Base-by-base conservation (phyloP, 169 alveolate genomes). In the Toxoplasma gondii region DNA sequence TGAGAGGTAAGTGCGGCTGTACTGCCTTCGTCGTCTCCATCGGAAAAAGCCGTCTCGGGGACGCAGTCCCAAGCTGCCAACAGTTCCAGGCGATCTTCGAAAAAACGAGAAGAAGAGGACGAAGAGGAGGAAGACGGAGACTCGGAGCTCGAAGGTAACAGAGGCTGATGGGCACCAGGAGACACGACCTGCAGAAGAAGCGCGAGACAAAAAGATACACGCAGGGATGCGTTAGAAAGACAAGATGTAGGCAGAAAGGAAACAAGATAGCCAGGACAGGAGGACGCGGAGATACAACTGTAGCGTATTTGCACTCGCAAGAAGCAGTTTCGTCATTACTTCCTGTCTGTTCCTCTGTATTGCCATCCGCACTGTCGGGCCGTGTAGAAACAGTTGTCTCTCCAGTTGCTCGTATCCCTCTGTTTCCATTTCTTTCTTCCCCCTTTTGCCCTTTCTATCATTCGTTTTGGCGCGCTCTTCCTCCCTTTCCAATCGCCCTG, bases 31-130 rank as follows among this genome's bases (percentile, higher is more conserved):
- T 69, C 81, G 34, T 69, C 41, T 4, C 12, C 31, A 69, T 29
- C 38, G 41, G 36, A 24, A 69, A n/a, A 17, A 9, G 81, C 24
- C 81, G 81, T 31, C 43, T 74, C 45, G 45, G 84, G 84, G n/a
- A 74, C 41, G 84, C 84, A 74, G 44, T n/a, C 43, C 84, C 84
- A 74, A 17, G 84, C 84, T 2, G 84, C 84, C 43, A 74, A n/a
- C 84, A 74, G 84, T 44, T 10, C 45, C 43, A 74, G 44, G 49
- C 43, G 84, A 5, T 4, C 7, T 22, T 64, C 74, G 29, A 31
- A 31, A 16, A 31, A 16, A 16, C n/a, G 5, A 16, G 29, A 64
- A 27, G 34, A 16, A 64, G 74, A 64, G 34, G 74, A 16, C 74
- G 74, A 31, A 4, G 74, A 12, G 31, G 22, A 7, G 7, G 74